Evolutionary conservation across 192 early-diverging fungal species (phyloP).

Genomic region (Allomyces arbusculus): DNA sequence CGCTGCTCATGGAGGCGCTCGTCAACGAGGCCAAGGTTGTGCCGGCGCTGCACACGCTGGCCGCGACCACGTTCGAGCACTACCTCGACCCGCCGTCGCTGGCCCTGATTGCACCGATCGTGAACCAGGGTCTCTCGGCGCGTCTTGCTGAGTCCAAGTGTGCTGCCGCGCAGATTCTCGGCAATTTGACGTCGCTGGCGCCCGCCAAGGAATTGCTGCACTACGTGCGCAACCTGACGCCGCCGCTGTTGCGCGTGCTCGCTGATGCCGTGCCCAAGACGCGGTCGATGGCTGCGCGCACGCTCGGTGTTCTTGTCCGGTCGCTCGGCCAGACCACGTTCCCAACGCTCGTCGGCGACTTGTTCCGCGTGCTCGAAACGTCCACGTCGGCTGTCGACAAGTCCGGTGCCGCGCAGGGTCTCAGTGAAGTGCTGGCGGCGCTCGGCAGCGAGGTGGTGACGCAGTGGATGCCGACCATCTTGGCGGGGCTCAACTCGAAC

Average conservation of each 20-base stretch:
- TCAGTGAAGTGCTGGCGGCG: conserved; percentile 80
- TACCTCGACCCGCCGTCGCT: conserved; percentile 94
- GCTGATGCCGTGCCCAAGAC: conserved; percentile 92
- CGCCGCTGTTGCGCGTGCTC: conserved; percentile 71
- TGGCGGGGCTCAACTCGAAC: conserved; percentile 44
- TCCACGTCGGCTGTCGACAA: conserved; percentile 84
- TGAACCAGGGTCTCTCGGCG: conserved; percentile 77
- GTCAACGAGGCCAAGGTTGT: conserved; percentile 31
- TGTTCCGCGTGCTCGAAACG: conserved; percentile 65
- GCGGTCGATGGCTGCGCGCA: conserved; percentile 78
- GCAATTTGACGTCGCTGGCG: conserved; percentile 90
- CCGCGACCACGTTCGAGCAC: conserved; percentile 90
- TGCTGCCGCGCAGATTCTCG: conserved; percentile 91
- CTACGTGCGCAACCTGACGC: conserved; percentile 63
- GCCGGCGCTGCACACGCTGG: conserved; percentile 65
- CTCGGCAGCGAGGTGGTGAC: conserved; percentile 70
- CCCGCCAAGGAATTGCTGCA: conserved; percentile 82
- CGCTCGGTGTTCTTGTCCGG: conserved; percentile 75
- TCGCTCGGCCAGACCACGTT: conserved; percentile 84
- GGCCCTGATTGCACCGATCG: conserved; percentile 83
- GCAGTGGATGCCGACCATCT: conserved; percentile 69
- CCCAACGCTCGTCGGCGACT: conserved; percentile 72
- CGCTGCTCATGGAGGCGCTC: conserved; percentile 62
- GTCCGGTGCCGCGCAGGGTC: conserved; percentile 89
- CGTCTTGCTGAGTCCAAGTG: conserved; percentile 81